phyloP scores from a whole-genome alignment of 805 yeast species.

The Wickerhamiella azymoides region DNA sequence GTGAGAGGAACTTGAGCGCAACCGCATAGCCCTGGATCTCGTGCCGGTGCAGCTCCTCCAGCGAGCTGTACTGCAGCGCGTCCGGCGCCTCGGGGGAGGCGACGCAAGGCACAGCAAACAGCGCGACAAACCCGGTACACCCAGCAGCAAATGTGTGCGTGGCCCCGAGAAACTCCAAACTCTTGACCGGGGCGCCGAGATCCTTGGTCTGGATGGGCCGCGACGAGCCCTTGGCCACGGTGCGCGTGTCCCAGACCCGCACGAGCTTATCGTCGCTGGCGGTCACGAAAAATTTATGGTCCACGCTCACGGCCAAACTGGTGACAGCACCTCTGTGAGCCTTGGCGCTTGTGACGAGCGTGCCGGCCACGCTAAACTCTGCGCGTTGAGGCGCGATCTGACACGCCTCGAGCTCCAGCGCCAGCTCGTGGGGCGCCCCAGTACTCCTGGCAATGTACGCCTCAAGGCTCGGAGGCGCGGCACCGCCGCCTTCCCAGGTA shows the following conservation, averaged over 20 bases:
- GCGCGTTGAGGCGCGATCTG: slow-evolving; percentile 30
- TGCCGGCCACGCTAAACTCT: slow-evolving; percentile 19
- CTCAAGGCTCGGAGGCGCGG: slow-evolving; percentile 11
- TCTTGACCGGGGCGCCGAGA: slow-evolving; percentile 36
- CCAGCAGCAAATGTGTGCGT: not conserved
- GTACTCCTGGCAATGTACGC: slow-evolving; percentile 5
- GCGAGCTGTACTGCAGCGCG: not conserved
- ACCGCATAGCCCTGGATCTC: slow-evolving; percentile 29
- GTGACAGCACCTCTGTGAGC: slow-evolving; percentile 52
- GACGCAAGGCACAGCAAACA: not conserved
- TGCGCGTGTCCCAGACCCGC: slow-evolving; percentile 63
- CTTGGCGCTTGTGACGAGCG: slow-evolving; percentile 45
- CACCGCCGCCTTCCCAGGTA: slow-evolving; percentile 11
- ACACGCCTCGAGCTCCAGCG: slow-evolving; percentile 1
- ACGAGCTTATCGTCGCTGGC: slow-evolving; percentile 65
- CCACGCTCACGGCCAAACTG: slow-evolving; percentile 44
- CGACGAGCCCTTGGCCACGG: slow-evolving; percentile 45
- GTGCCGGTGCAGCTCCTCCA: not conserved
- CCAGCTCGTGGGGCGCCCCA: not conserved
- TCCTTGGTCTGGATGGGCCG: slow-evolving; percentile 12
- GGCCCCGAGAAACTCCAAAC: slow-evolving; percentile 35
- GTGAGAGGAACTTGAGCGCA: slow-evolving; percentile 29
- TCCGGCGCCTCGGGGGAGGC: not conserved
- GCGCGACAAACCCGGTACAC: not conserved
- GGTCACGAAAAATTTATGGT: slow-evolving; percentile 52